These are phyloP conservation scores for Calophaca sinica DNA, from an alignment of 306 rosid species.

Conservation along the genomic window DNA sequence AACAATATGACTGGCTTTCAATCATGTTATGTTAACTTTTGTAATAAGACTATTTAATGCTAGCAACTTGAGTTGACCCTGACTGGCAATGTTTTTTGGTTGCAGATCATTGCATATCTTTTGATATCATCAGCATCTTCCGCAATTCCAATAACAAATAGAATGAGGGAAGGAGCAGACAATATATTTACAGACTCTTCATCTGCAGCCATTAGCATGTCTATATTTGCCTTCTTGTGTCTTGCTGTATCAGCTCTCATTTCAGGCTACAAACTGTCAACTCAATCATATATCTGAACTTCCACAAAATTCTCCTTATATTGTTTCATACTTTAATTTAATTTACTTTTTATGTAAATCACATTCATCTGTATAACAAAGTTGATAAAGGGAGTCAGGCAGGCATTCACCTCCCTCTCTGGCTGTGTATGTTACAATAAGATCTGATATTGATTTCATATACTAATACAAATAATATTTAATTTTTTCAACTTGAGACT, in stretches of 20 bases:
- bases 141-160: slow-evolving; percentile 69
- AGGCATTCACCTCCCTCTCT: slow-evolving; percentile 14
- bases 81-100: neutral
- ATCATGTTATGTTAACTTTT: slow-evolving; percentile 22
- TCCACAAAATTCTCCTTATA: neutral
- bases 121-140: slow-evolving; percentile 81
- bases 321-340: slow-evolving; percentile 27
- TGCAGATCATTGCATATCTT: slow-evolving; percentile 79
- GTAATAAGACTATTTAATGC: neutral
- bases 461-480: slow-evolving; percentile 17
- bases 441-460: slow-evolving; percentile 32
- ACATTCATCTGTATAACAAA: slow-evolving; percentile 37
- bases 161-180: slow-evolving; percentile 71
- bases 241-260: slow-evolving; percentile 62
- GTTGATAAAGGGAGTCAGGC: slow-evolving; percentile 32
- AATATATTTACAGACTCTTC: slow-evolving; percentile 73
- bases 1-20: slow-evolving; percentile 32
- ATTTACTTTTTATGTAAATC: slow-evolving; percentile 34
- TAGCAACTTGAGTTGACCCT: neutral
- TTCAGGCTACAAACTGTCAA: slow-evolving; percentile 71
- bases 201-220: slow-evolving; percentile 73
- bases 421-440: slow-evolving; percentile 21
- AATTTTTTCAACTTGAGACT: slow-evolving; percentile 11
- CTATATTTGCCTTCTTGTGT: slow-evolving; percentile 68
- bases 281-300: slow-evolving; percentile 64